Percentiles rank a stretch among this genome's conserved stretches.
phyloP scores from a whole-genome alignment of 139 green algal species.

The Micromonas pusilla region DNA sequence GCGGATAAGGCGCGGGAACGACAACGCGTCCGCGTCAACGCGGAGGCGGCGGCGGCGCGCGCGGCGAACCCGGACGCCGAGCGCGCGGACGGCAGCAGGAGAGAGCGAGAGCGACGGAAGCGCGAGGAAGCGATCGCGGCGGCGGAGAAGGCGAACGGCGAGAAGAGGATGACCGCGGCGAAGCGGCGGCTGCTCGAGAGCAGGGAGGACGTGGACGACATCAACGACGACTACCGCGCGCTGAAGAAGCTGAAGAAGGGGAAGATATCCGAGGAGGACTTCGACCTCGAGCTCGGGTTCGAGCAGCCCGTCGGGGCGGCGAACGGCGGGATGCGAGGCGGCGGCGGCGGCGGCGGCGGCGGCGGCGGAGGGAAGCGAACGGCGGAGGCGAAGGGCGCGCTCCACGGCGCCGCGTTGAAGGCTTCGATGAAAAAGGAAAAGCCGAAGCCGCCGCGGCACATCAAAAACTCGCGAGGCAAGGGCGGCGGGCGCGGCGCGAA shows the following conservation, averaged over 20 bases:
- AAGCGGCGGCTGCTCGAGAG: constrained; percentile 65
- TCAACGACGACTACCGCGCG: constrained; percentile 67
- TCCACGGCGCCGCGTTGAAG: background rate
- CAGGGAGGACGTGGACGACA: constrained; percentile 57
- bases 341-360: too few species aligned
- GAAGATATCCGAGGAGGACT: constrained; percentile 11
- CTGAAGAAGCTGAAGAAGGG: constrained; percentile 60
- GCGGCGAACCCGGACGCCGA: background rate
- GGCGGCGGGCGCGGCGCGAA: background rate
- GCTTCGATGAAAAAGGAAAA: background rate
- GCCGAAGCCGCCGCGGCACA: background rate
- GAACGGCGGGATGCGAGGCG: too few species aligned
- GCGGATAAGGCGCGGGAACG: constrained; percentile 77
- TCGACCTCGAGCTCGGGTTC: constrained; percentile 14
- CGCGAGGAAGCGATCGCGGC: background rate
- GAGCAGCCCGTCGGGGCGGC: background rate
- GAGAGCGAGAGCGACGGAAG: background rate
- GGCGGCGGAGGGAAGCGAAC: too few species aligned
- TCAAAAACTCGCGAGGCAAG: background rate
- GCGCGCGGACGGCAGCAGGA: background rate
- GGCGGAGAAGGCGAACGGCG: background rate
- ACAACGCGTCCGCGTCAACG: constrained; percentile 43
- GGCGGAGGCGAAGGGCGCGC: background rate
- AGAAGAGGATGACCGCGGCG: constrained; percentile 25
- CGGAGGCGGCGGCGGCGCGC: background rate